A percentile compares a stretch with the other conserved stretches of the same genome.
Evolutionary conservation across 1,139 yeast genomes (phyloP).

Genomic region (Candida pseudoviswanathii): DNA sequence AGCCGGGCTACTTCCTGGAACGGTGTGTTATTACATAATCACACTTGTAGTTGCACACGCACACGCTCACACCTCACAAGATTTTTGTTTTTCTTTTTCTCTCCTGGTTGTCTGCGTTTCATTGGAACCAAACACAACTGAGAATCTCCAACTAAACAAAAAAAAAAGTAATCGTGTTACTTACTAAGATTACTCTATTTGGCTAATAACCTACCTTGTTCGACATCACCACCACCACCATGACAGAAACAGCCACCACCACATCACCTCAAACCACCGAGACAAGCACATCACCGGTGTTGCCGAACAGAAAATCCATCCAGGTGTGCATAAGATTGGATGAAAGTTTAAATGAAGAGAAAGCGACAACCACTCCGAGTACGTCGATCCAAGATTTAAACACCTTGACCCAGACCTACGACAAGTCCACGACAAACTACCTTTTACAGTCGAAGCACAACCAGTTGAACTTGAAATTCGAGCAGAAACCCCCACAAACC

Average conservation of each 20-base stretch:
- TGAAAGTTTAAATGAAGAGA: conserved; percentile 19
- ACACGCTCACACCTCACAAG: too few species aligned
- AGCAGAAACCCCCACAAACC: conserved; percentile 30
- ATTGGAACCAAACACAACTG: too few species aligned
- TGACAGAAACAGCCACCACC: neutral
- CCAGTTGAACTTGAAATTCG: conserved; percentile 31
- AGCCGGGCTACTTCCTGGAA: too few species aligned
- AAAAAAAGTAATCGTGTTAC: neutral
- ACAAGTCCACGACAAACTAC: conserved; percentile 29
- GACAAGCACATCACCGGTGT: neutral
- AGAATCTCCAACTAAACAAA: too few species aligned
- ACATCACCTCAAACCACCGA: neutral
- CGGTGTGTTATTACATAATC: too few species aligned
- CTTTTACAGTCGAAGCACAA: conserved; percentile 40
- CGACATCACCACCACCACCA: neutral
- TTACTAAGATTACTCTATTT: neutral
- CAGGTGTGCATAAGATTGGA: conserved; percentile 31
- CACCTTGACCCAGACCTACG: conserved; percentile 20
- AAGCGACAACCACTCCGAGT: neutral
- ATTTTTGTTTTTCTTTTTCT: too few species aligned
- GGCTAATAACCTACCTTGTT: too few species aligned
- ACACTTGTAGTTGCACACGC: too few species aligned
- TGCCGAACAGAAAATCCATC: conserved; percentile 33
- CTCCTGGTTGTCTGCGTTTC: too few species aligned
- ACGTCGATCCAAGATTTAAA: conserved; percentile 8